Evolutionary conservation across 306 rosid species (phyloP), one percentile per base, ranked within the genome.

Genomic region (Astragalus glycyphyllos): DNA sequence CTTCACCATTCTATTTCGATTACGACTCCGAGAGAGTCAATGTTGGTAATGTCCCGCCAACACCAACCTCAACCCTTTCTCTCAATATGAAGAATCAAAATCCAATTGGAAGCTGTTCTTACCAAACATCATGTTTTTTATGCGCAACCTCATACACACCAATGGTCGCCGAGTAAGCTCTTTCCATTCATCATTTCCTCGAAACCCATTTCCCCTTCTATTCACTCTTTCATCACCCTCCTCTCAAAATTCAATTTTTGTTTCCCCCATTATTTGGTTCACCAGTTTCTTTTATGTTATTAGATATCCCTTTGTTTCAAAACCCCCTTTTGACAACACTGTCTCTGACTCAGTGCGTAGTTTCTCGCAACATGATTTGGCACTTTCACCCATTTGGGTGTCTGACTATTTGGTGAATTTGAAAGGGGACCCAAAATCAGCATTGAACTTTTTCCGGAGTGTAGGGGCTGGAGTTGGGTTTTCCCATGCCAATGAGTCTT

Each of bases 341-440:
- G 82, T 37, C 59, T 68, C 53, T 15, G 91, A 82, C 12, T 48
- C 84, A 46, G 16, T 91, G 78, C 81, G 84, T 60, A 79, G 58
- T 60, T 80, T 86, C 47, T 16, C 85, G 71, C 68, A 77, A 13
- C 77, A 65, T 14, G 90, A 80, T 79, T 90, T 96, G 0, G 77
- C 90, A 8, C 57, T 87, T 48, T 89, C 92, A 26, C 97, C 97
- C 3, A 77, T 83, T 75, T 81, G 84, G 88, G 95, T 86, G 68
- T 77, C 92, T 35, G 83, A 58, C 84, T 65, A 71, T 80, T 80
- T 91, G 79, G 81, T 86, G 62, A 89, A 80, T 51, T 76, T 89
- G 61, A 91, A 74, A 64, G 79, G 75, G 7, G 92, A 87, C 77
- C 95, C 96, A 1, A 73, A 68, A 38, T 60, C 84, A 41, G 96